Evolutionary conservation across 306 rosid genomes (phyloP).

Genomic region (Psophocarpus tetragonolobus): DNA sequence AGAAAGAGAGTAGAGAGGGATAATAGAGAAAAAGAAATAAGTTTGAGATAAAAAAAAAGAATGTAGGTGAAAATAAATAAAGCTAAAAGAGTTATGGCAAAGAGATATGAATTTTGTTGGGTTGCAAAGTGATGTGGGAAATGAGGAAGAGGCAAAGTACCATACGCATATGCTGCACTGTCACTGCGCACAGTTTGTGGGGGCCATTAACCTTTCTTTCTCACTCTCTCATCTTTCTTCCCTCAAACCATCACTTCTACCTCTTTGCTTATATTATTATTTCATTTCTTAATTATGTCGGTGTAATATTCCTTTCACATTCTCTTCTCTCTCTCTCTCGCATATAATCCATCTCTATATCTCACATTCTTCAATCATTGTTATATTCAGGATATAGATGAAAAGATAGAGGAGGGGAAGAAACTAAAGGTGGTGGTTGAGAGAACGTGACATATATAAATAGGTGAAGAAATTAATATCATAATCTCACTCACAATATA

Average conservation of each 20-base stretch:
- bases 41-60: too few relatives aligned
- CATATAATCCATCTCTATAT: not conserved
- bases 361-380: not conserved
- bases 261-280: not conserved
- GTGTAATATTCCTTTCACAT: not conserved
- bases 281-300: not conserved
- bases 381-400: not conserved
- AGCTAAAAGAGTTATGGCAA: too few relatives aligned
- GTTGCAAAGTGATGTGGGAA: slow-evolving; percentile 16
- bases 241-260: too few relatives aligned
- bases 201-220: too few relatives aligned
- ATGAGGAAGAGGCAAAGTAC: not conserved
- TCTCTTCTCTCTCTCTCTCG: not conserved
- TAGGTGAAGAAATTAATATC: not conserved
- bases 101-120: slow-evolving; percentile 17
- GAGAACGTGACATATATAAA: not conserved
- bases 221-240: too few relatives aligned
- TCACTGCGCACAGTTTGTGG: too few relatives aligned
- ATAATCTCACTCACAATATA: too few relatives aligned
- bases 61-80: too few relatives aligned
- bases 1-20: too few relatives aligned
- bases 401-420: not conserved
- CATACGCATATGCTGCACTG: not conserved
- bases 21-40: too few relatives aligned
- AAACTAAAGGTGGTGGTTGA: not conserved